phyloP scores from a whole-genome alignment of 495 filamentous ascomycete genomes.

The Neurospora intermedia region DNA sequence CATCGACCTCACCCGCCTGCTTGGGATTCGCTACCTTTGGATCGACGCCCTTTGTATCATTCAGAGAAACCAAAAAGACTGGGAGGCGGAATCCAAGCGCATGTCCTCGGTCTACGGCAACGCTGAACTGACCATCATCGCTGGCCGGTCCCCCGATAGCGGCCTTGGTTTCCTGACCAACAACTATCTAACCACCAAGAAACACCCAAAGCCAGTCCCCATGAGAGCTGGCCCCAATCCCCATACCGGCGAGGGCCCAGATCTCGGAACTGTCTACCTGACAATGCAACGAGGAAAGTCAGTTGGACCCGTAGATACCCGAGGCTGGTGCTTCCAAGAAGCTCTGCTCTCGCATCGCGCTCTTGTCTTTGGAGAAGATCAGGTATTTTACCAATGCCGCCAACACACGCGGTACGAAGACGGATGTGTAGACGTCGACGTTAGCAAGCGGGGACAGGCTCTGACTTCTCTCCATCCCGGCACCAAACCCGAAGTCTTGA shows the following conservation, averaged over 20 bases:
- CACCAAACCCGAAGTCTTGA: neutral
- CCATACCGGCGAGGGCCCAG: neutral
- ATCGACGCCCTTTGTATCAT: neutral
- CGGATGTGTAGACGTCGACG: neutral
- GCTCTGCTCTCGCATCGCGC: neutral
- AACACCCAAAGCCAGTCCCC: neutral
- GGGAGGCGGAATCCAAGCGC: neutral
- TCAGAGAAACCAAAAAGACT: neutral
- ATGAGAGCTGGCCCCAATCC: neutral
- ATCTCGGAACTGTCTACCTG: neutral
- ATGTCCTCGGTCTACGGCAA: neutral
- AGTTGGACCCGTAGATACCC: neutral
- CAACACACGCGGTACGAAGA: neutral
- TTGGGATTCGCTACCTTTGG: neutral
- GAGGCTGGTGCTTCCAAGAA: slow-evolving; percentile 5
- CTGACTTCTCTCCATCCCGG: neutral
- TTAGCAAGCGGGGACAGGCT: neutral
- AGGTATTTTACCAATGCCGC: neutral
- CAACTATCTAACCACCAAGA: neutral
- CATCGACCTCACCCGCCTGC: neutral
- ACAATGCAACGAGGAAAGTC: neutral
- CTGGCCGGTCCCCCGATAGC: neutral
- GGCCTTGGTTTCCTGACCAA: neutral
- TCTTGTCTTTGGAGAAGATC: neutral
- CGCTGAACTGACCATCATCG: neutral